These are phyloP conservation scores for Bruguiera parviflora DNA, from an alignment of 345 rosid genomes.

Conservation along the genomic window DNA sequence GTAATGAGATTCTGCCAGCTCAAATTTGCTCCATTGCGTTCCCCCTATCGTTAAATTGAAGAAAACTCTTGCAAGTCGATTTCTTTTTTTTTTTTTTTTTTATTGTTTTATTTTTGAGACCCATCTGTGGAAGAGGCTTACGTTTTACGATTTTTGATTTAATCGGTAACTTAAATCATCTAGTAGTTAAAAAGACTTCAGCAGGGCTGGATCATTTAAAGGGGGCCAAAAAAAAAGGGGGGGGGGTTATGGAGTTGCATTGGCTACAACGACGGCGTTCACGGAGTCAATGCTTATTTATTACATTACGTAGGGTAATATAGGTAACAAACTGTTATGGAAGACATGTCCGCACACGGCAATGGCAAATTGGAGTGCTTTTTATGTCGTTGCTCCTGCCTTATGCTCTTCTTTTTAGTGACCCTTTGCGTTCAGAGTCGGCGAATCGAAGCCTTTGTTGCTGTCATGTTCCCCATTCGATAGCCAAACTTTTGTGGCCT, in stretches of 20 bases:
- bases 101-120: no score
- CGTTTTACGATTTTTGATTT: no score
- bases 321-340: background rate
- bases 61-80: background rate
- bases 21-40: background rate
- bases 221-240: background rate
- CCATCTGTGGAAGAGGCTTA: no score
- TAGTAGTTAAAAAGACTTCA: no score
- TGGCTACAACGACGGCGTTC: conserved; percentile 6
- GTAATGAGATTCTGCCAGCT: conserved; percentile 26
- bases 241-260: conserved; percentile 9
- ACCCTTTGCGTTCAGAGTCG: conserved; percentile 12
- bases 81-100: no score
- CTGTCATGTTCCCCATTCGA: conserved; percentile 19
- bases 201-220: background rate
- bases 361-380: conserved; percentile 12
- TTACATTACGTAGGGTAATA: background rate
- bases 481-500: conserved; percentile 13
- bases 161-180: no score
- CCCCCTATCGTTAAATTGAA: background rate
- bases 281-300: background rate
- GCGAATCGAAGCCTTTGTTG: conserved; percentile 12
- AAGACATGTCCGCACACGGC: conserved; percentile 12
- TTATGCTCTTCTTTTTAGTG: background rate
- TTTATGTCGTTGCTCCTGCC: background rate